Base-by-base conservation (phyloP, 768 basidiomycete species). In the Hypsizygus marmoreus region DNA sequence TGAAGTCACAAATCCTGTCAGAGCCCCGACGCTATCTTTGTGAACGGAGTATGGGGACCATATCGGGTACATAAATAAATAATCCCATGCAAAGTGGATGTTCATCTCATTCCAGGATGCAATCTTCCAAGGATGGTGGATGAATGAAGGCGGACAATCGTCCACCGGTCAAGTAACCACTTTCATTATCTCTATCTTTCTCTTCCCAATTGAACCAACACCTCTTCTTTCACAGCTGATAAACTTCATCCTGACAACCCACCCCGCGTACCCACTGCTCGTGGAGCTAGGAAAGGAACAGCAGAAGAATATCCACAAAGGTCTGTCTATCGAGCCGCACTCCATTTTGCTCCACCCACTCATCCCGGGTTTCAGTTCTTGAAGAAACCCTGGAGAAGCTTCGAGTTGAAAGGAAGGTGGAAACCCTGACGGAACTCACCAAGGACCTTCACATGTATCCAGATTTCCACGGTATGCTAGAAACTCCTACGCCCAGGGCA, bases 111-210 rank as follows among this genome's bases (percentile, higher is more conserved):
- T 66, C 58, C 53, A 90, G 81, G 86, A 97, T 59, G 85, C 92
- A 5, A 77, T 95, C 24, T 94, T 97, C 69, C 84, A 84, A 32
- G 92, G 86, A 13, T 95, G 91, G 87, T 99, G 95, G 97, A 97
- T 97, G 93, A 99, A 95, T 59, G 97, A 99, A 68, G 97, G 95
- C 29, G 97, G 97, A 2, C 97, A 99, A 67, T 97, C 94, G 6
- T 95, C 94, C 1, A 99, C 97, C 0, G 97, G 97, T n/a, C 91
- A 93, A 69, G 87, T 87, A 41, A 37, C 68, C 51, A 9, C 6
- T 19, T 16, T 25, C 19, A 33, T 19, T 14, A 17, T 22, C 30
- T 42, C 2, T 20, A 12, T 19, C 4, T 14, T 4, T 13, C 6
- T 19, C 1, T 33, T 20, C 39, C 32, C 20, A 23, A 43, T 26